Percentiles rank a stretch among this genome's conserved stretches.
Conservation (phyloP, 139 green algal genomes). For the Volvox africanus region DNA sequence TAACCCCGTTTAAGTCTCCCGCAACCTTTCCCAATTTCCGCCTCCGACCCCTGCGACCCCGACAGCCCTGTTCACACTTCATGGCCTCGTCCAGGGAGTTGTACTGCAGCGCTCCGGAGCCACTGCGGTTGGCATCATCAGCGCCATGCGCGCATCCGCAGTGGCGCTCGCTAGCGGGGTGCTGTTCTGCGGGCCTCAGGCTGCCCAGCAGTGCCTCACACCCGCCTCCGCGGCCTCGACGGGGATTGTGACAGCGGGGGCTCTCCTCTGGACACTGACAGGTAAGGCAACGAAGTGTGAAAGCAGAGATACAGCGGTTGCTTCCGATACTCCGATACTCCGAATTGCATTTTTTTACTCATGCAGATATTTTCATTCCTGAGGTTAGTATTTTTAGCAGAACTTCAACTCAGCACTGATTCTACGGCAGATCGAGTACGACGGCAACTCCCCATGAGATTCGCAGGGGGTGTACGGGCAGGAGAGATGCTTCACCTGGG, state of each 20-base stretch:
- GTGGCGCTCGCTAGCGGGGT: slow-evolving; percentile 23
- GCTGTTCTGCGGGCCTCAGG: slow-evolving; percentile 36
- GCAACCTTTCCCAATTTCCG: too few relatives aligned
- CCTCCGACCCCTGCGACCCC: background rate
- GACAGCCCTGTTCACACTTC: slow-evolving; percentile 35
- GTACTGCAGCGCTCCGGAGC: slow-evolving; percentile 48
- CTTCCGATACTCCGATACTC: too few relatives aligned
- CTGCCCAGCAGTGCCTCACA: slow-evolving; percentile 42
- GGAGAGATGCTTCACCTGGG: too few relatives aligned
- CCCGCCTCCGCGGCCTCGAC: background rate
- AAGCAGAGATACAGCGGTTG: too few relatives aligned
- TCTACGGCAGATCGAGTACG: too few relatives aligned
- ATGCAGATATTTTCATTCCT: too few relatives aligned
- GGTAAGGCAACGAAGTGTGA: background rate
- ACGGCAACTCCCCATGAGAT: too few relatives aligned
- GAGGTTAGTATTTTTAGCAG: too few relatives aligned
- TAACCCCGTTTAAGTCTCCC: too few relatives aligned
- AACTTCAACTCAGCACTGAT: too few relatives aligned
- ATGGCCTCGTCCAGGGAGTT: slow-evolving; percentile 45
- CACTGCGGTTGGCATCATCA: slow-evolving; percentile 32
- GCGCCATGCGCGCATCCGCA: background rate
- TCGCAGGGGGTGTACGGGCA: too few relatives aligned
- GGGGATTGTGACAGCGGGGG: slow-evolving; percentile 12
- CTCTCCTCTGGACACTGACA: slow-evolving; percentile 42
- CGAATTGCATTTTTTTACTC: too few relatives aligned